Base-by-base conservation (phyloP, 176 grass and related monocot species). In the Themeda triandra region DNA sequence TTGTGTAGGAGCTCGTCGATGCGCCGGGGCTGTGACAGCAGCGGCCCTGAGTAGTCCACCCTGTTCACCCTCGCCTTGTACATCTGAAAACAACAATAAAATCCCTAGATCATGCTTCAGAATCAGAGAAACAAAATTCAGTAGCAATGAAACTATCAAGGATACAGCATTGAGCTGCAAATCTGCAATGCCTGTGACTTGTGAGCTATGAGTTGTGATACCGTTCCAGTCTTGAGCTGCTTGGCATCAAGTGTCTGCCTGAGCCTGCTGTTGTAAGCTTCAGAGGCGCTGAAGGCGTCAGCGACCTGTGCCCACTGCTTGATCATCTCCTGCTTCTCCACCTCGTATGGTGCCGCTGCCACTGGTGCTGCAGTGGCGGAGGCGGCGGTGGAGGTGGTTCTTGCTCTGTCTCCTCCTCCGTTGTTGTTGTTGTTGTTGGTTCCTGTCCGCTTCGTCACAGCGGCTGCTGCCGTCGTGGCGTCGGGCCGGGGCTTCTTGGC, bases 1-100 rank as follows among this genome's bases (percentile, higher is more conserved):
- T 81, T 96, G 36, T 90, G 79, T 84, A 99, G 84, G 75, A 96
- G 83, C 77, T 99, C 88, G 64, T 99, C 96, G 31, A 99, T 87
- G 45, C 60, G 90, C 65, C 84, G 78, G 1, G 92, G 78, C 72
- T 91, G 90, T 9, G 72, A 87, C 48, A 99, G 39, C 72, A 94
- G 79, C 18, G 89, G 93, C 32, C 93, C 93, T 2, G 91, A 99
- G 64, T 84, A 86, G 51, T 92, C 86, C 40, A 88, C 84, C 82
- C 87, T 91, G 72, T 91, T 45, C 71, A 75, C 64, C 81, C 78
- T 80, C 60, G 69, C 80, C 82, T 86, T 86, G 65, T 85, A 60
- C 77, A 80, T 93, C 96, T 98, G 83, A 76, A 77, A 41, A n/a
- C 64, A 14, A 13, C 1, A 27, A 27, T 0, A 1, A 14, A 42